These are phyloP conservation scores for Diaporthe nobilis DNA, from an alignment of 2,329 filamentous ascomycete genomes.

Conservation along the genomic window DNA sequence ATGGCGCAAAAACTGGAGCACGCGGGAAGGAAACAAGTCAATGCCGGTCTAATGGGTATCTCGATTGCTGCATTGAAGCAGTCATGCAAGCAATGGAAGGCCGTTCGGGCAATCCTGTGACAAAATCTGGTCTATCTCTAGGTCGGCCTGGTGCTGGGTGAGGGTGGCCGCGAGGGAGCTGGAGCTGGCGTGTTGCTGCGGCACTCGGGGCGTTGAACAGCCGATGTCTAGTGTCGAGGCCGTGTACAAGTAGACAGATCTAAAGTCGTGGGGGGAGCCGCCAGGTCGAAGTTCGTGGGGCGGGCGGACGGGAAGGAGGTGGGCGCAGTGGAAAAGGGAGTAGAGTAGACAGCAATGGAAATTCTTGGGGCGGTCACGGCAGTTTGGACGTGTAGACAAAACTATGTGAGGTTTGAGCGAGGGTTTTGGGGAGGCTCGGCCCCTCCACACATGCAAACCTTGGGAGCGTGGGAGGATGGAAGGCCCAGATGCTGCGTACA, in stretches of 20 bases:
- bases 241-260: conserved; percentile 12
- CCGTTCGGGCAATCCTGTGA: conserved; percentile 31
- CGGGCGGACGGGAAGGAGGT: not conserved
- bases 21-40: conserved; percentile 26
- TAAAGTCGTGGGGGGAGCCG: conserved; percentile 19
- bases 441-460: conserved; percentile 2
- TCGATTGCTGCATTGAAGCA: conserved; percentile 31
- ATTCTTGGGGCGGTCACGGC: conserved; percentile 17
- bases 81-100: conserved; percentile 23
- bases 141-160: conserved; percentile 10
- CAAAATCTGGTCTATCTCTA: conserved; percentile 33
- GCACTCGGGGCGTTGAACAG: conserved; percentile 32
- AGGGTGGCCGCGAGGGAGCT: conserved; percentile 15
- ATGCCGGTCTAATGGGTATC: conserved; percentile 33
- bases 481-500: conserved; percentile 24
- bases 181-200: conserved; percentile 18
- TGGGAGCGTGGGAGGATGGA: conserved; percentile 12
- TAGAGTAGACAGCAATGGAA: not conserved
- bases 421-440: conserved; percentile 20
- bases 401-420: conserved; percentile 25
- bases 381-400: not conserved
- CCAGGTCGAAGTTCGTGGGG: not conserved
- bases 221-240: conserved; percentile 31
- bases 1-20: conserved; percentile 13
- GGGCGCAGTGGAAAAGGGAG: conserved; percentile 5